Conservation (phyloP, 176 grass and related monocot genomes). For the Triticum monococcum region DNA sequence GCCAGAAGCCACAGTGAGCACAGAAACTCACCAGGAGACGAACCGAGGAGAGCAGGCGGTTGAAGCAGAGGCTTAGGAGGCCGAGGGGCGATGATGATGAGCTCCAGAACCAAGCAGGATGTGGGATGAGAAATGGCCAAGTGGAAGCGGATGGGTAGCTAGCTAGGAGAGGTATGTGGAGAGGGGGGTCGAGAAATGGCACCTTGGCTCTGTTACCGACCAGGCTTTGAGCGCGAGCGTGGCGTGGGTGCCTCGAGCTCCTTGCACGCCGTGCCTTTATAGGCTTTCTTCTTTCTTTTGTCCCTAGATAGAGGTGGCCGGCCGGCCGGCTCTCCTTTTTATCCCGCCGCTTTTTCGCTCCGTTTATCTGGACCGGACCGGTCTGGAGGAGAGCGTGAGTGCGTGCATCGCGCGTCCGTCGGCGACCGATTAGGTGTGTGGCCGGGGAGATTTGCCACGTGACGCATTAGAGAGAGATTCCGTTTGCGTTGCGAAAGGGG, state of each 20-base stretch:
- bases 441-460: constrained; percentile 8
- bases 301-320: neutral
- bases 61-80: constrained; percentile 1
- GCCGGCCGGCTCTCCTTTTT: constrained; percentile 35
- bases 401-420: neutral
- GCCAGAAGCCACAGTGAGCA: neutral
- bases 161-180: neutral
- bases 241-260: constrained; percentile 16
- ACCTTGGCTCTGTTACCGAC: constrained; percentile 34
- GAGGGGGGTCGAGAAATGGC: neutral
- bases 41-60: neutral
- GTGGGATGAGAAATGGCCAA: constrained; percentile 20
- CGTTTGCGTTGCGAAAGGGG: neutral
- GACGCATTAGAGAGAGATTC: constrained; percentile 5
- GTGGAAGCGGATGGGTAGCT: constrained; percentile 12
- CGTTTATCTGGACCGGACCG: constrained; percentile 10
- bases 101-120: neutral
- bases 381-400: neutral
- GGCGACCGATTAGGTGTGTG: constrained; percentile 15
- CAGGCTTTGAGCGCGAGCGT: neutral
- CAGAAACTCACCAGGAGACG: neutral
- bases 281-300: constrained; percentile 14
- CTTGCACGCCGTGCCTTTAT: constrained; percentile 21
- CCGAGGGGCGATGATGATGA: neutral
- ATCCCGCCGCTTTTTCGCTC: constrained; percentile 12